Conservation (phyloP, 2,329 filamentous ascomycete genomes). For the Lecanicillium sp. region DNA sequence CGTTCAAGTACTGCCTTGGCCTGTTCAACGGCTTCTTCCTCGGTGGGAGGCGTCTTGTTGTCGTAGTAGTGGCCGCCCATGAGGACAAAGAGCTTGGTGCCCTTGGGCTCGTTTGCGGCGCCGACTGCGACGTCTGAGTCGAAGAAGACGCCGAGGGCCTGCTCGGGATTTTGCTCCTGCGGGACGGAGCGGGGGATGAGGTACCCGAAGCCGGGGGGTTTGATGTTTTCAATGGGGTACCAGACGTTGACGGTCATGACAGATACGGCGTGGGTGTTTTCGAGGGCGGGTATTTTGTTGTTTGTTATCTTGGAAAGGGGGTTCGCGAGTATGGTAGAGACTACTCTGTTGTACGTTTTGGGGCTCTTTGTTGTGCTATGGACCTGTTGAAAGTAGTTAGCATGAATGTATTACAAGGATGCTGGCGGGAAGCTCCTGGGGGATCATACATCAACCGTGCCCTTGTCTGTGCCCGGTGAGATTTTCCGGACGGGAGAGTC, state of each 20-base stretch:
- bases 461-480: slow-evolving; percentile 24
- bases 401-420: too few species aligned
- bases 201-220: slow-evolving; percentile 75
- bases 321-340: slow-evolving; percentile 54
- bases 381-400: too few species aligned
- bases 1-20: slow-evolving; percentile 61
- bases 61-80: slow-evolving; percentile 85
- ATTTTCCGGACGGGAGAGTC: slow-evolving; percentile 40
- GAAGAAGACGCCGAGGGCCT: slow-evolving; percentile 85
- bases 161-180: slow-evolving; percentile 67
- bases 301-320: slow-evolving; percentile 30
- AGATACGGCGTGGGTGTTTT: slow-evolving; percentile 56
- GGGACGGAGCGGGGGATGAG: slow-evolving; percentile 72
- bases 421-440: too few species aligned
- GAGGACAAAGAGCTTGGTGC: slow-evolving; percentile 90
- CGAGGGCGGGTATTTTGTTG: slow-evolving; percentile 37
- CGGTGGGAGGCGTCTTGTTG: slow-evolving; percentile 45
- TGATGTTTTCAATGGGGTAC: slow-evolving; percentile 58
- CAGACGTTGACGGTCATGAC: slow-evolving; percentile 92
- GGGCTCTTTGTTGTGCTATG: slow-evolving; percentile 9
- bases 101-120: slow-evolving; percentile 43
- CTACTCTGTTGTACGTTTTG: slow-evolving; percentile 44
- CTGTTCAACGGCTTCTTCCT: slow-evolving; percentile 59
- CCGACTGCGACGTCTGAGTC: slow-evolving; percentile 53
- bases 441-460: slow-evolving; percentile 35